A percentile compares a stretch with the other conserved stretches of the same genome.
Evolutionary conservation across 441 rosid genomes (phyloP).

Genomic region (Breynia disticha): DNA sequence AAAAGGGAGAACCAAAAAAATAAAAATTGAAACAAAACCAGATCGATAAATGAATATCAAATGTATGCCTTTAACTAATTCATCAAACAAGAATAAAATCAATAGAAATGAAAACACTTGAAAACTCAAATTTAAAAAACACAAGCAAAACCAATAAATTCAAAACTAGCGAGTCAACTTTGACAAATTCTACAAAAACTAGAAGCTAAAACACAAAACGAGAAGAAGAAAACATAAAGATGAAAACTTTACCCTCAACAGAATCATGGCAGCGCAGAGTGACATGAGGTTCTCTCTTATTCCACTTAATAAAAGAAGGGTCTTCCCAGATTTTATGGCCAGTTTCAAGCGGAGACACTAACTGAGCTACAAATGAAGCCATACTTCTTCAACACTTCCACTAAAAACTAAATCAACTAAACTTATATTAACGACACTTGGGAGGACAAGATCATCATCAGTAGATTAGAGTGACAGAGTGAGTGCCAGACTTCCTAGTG

Average conservation of each 20-base stretch:
- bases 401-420: not conserved
- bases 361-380: conserved; percentile 45
- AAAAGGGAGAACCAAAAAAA: no score
- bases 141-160: not conserved
- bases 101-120: not conserved
- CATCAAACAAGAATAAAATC: no score
- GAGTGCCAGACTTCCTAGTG: no score
- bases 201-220: not conserved
- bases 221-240: not conserved
- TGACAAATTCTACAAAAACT: not conserved
- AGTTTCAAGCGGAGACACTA: conserved; percentile 46
- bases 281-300: conserved; percentile 87
- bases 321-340: conserved; percentile 77
- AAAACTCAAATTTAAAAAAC: not conserved
- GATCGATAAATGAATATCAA: no score
- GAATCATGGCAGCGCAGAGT: conserved; percentile 86
- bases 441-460: no score
- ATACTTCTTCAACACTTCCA: conserved; percentile 15
- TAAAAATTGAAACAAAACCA: no score
- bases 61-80: no score
- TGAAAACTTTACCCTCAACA: conserved; percentile 42
- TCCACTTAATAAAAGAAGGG: conserved; percentile 77
- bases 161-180: not conserved
- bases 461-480: no score
- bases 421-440: no score